Base-by-base conservation (phyloP, 306 rosid genomes). In the Echinosophora koreensis region DNA sequence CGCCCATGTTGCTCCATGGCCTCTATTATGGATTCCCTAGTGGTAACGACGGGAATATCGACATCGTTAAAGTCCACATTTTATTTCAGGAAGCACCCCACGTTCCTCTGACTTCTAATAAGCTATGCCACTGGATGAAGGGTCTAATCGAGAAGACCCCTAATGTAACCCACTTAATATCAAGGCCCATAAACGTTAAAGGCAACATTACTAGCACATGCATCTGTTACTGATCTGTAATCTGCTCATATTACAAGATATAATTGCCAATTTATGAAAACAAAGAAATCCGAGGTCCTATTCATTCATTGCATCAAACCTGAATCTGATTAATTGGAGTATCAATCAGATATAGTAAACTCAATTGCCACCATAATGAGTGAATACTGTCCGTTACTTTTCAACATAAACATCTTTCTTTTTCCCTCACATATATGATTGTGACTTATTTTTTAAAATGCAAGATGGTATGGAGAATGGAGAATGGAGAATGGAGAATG, bases 121-220 rank as follows among this genome's bases (percentile, higher is more conserved):
- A 75, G 71, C 41, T 63, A 39, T 74, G 18, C 35, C 62, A 38
- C 76, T 60, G 41, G 66, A 44, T 44, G 35, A 80, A 50, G 37
- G 55, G 83, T 84, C 83, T n/a, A 80, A 77, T 80, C 74, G 38
- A 81, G 65, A 81, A 71, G 85, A 80, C 74, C 82, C 68, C 79
- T 76, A 76, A 66, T 59, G 80, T 47, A 71, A 28, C 77, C 77
- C 80, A 76, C 77, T 84, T 66, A 77, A 80, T 58, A 80, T 58
- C 27, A 76, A 70, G 34, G n/a, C 32, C 81, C 77, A 76, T 80
- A 73, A 71, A 71, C 54, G 56, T 76, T 75, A 76, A 73, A 77
- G 59, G 80, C 68, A 84, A 77, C 85, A 84, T 72, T 52, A 44
- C 13, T 9, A 77, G 77, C 85, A 84, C 88, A 84, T 84, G 88